Evolutionary conservation across 2,329 filamentous ascomycete genomes (phyloP).

Genomic region (Lachnellula cervina): DNA sequence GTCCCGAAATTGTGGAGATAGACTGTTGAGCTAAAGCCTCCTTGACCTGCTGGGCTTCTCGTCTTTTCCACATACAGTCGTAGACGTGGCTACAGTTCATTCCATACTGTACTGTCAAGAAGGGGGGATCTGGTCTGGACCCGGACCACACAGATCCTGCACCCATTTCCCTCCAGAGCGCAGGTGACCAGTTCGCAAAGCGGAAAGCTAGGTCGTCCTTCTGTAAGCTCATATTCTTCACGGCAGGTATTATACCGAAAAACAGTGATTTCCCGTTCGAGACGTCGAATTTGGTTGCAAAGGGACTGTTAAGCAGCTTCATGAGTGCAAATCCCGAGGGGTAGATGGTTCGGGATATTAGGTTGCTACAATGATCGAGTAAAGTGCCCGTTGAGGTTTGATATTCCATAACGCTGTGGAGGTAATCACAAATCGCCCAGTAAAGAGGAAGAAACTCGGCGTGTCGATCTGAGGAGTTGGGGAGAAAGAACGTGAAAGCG

Average conservation of each 20-base stretch:
- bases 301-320: slow-evolving; percentile 63
- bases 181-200: slow-evolving; percentile 59
- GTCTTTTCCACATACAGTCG: slow-evolving; percentile 65
- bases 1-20: no score
- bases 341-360: slow-evolving; percentile 63
- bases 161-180: slow-evolving; percentile 47
- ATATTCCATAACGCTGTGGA: slow-evolving; percentile 15
- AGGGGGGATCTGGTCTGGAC: slow-evolving; percentile 41
- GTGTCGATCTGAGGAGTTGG: slow-evolving; percentile 36
- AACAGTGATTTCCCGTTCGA: slow-evolving; percentile 53
- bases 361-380: slow-evolving; percentile 48
- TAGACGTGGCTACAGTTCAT: slow-evolving; percentile 65
- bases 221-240: slow-evolving; percentile 55
- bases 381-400: slow-evolving; percentile 30
- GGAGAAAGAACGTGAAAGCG: slow-evolving; percentile 22
- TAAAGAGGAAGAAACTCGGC: slow-evolving; percentile 42
- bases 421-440: slow-evolving; percentile 30
- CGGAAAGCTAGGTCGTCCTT: slow-evolving; percentile 63
- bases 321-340: slow-evolving; percentile 57
- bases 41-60: slow-evolving; percentile 34
- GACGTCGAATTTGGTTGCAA: slow-evolving; percentile 51
- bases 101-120: slow-evolving; percentile 60
- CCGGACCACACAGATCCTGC: slow-evolving; percentile 4
- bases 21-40: neutral
- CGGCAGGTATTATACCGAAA: slow-evolving; percentile 51